Percentiles rank a stretch among this genome's conserved stretches.
phyloP scores from a whole-genome alignment of 1,284 basidiomycete genomes.

The Sanghuangporus baumii region DNA sequence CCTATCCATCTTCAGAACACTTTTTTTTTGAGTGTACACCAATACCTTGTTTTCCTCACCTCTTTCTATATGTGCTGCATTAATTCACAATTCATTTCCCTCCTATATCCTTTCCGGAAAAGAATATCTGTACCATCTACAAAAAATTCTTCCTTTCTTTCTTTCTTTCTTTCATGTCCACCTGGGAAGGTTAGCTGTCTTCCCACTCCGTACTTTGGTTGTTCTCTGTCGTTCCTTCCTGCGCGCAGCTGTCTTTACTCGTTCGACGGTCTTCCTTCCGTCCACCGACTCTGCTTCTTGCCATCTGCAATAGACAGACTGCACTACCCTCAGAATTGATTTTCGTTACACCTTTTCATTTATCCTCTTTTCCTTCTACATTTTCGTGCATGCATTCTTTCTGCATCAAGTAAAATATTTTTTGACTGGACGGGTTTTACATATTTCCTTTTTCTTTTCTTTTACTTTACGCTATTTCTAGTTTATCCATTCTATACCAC shows the following conservation, averaged over 20 bases:
- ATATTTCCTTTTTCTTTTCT: background rate
- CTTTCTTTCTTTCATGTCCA: too few species aligned
- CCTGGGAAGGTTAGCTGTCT: too few species aligned
- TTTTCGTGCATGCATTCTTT: background rate
- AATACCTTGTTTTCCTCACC: background rate
- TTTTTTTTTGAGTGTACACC: background rate
- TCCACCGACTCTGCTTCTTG: too few species aligned
- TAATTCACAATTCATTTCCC: background rate
- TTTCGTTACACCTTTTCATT: background rate
- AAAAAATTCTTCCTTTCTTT: too few species aligned
- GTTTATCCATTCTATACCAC: background rate
- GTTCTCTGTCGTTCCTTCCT: too few species aligned
- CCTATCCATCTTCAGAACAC: background rate
- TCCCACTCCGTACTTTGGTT: too few species aligned
- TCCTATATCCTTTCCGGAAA: background rate
- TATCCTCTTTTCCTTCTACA: background rate
- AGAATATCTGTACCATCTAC: too few species aligned
- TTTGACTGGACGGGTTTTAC: background rate
- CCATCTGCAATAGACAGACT: too few species aligned
- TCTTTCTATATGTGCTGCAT: background rate
- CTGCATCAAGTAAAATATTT: background rate
- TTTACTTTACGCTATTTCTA: background rate
- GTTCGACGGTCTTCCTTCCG: too few species aligned
- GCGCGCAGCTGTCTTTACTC: too few species aligned
- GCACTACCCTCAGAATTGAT: too few species aligned